phyloP scores from a whole-genome alignment of 352 stramenopile species.

The Phytophthora aleatoria region DNA sequence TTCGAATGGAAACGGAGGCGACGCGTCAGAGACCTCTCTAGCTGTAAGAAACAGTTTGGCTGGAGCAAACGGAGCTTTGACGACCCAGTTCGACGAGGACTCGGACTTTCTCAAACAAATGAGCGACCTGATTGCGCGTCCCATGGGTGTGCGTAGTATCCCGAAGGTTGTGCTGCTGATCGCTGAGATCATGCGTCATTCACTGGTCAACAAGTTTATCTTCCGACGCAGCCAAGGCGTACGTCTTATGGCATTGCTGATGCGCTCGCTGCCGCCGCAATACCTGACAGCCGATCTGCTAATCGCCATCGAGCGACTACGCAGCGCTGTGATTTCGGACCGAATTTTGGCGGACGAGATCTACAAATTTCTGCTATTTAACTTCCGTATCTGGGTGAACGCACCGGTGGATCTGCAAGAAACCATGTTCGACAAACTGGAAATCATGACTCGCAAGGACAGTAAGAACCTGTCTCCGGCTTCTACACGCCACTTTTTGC shows the following conservation, averaged over 20 bases:
- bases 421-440: slow-evolving; percentile 81
- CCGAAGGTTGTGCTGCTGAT: slow-evolving; percentile 80
- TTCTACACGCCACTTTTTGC: slow-evolving; percentile 80
- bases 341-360: slow-evolving; percentile 81
- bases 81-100: slow-evolving; percentile 79
- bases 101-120: slow-evolving; percentile 76
- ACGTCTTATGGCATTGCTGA: slow-evolving; percentile 65
- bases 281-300: slow-evolving; percentile 77
- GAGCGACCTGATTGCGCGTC: slow-evolving; percentile 72
- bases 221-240: slow-evolving; percentile 82
- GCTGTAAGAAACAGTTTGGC: slow-evolving; percentile 14
- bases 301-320: slow-evolving; percentile 71
- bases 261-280: slow-evolving; percentile 65
- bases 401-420: slow-evolving; percentile 70
- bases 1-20: slow-evolving; percentile 12
- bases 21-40: slow-evolving; percentile 4
- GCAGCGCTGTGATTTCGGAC: slow-evolving; percentile 79
- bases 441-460: slow-evolving; percentile 78
- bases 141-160: slow-evolving; percentile 68
- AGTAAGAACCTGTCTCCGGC: slow-evolving; percentile 68
- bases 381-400: slow-evolving; percentile 87
- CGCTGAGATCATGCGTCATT: slow-evolving; percentile 87
- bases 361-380: slow-evolving; percentile 85
- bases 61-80: slow-evolving; percentile 27
- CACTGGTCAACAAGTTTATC: slow-evolving; percentile 88